Evolutionary conservation across 768 basidiomycete genomes (phyloP), one percentile per base, ranked within the genome.

Genomic region (Lanmaoa rubissima): DNA sequence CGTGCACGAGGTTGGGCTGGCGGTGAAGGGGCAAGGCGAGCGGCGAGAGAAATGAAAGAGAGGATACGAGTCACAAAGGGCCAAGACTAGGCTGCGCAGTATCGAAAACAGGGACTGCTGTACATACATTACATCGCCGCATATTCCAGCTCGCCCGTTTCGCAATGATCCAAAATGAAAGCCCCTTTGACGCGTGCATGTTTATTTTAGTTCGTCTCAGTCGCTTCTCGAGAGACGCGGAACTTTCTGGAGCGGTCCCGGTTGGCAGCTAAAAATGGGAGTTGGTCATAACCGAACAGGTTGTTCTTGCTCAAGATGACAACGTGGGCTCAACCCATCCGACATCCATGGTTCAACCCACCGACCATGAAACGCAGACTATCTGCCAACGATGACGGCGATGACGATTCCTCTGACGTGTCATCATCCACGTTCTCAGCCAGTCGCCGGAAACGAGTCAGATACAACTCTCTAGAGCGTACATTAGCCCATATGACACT

Each of bases 1-100:
- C 78, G 83, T n/a, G 74, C 72, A 36, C 75, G 86, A 59, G 94
- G 94, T 1, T 98, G 93, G 93, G 86, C 83, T 2, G 87, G 90
- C 13, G 76, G 82, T 24, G 82, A 79, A n/a, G 89, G 90, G 5
- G 79, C 87, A 8, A 79, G 75, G 62, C 79, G 87, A 38, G 91
- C 88, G 13, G 84, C 84, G 45, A 57, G 62, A 53, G 75, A 76
- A 47, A 68, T 76, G 64, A 69, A 71, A 51, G 76, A 76, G 47
- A 75, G 67, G 54, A 66, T 74, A 49, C 63, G 60, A 28, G 57
- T 34, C 16, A 61, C 69, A 55, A 66, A 67, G 40, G 62, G 52
- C 14, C 60, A 62, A 9, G 66, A 66, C 48, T 63, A 66, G 60
- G 19, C 28, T 14, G 5, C 9, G 3, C 14, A 8, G 43, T 16